A percentile compares a stretch with the other conserved stretches of the same genome.
phyloP scores from a whole-genome alignment of 208 protist genomes.

The Leptomonas seymouri region DNA sequence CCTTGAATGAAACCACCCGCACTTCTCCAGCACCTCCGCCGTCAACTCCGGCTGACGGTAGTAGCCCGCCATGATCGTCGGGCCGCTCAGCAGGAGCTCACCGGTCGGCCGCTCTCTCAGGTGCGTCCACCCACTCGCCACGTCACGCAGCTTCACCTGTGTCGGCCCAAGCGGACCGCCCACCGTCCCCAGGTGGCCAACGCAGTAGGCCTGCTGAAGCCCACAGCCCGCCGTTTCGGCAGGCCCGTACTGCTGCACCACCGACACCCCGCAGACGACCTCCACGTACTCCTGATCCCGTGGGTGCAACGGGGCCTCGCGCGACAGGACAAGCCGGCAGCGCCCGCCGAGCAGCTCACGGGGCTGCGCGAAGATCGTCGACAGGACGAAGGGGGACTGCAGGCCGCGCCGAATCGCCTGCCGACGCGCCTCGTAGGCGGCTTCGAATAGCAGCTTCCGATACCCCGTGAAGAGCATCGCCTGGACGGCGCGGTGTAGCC shows the following conservation, averaged over 20 bases:
- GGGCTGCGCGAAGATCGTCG: slow-evolving; percentile 73
- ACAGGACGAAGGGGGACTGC: slow-evolving; percentile 84
- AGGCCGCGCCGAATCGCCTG: slow-evolving; percentile 51
- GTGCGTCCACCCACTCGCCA: slow-evolving; percentile 81
- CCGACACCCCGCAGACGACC: slow-evolving; percentile 80
- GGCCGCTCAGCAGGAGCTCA: slow-evolving; percentile 85
- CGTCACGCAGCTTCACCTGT: slow-evolving; percentile 92
- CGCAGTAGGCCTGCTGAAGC: slow-evolving; percentile 84
- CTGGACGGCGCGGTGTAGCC: slow-evolving; percentile 85
- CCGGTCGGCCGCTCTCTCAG: slow-evolving; percentile 69
- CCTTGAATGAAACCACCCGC: slow-evolving; percentile 91
- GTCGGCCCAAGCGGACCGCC: slow-evolving; percentile 51
- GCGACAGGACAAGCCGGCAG: slow-evolving; percentile 68
- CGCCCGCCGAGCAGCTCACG: slow-evolving; percentile 65
- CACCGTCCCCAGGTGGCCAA: slow-evolving; percentile 53
- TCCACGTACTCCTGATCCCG: slow-evolving; percentile 83
- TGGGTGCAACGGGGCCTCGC: slow-evolving; percentile 76
- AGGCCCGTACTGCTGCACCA: too few species aligned
- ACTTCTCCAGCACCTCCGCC: slow-evolving; percentile 70
- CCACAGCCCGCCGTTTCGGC: slow-evolving; percentile 85
- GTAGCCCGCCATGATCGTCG: slow-evolving; percentile 90
- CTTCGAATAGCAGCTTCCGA: slow-evolving; percentile 79
- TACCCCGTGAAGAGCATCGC: slow-evolving; percentile 56
- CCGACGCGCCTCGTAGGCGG: slow-evolving; percentile 56
- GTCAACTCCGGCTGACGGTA: slow-evolving; percentile 90